phyloP scores from a whole-genome alignment of 2,329 filamentous ascomycete genomes.

The Aspergillus brunneoviolaceus region DNA sequence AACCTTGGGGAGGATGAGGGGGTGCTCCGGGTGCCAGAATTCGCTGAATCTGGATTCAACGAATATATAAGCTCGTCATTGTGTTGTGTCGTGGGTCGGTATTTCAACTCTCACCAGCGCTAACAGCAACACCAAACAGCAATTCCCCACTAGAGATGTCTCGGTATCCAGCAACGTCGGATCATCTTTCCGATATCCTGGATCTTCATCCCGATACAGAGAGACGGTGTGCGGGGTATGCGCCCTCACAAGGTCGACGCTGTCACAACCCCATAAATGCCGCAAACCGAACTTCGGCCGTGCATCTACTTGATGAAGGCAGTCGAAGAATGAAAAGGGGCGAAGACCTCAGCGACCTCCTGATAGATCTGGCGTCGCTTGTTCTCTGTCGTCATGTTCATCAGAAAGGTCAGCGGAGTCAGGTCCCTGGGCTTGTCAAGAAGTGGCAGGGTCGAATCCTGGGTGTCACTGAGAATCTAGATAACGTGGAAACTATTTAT shows the following conservation, averaged over 20 bases:
- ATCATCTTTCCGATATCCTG: slow-evolving; percentile 20
- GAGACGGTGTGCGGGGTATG: slow-evolving; percentile 20
- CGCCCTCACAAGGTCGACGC: slow-evolving; percentile 16
- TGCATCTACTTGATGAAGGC: slow-evolving; percentile 16
- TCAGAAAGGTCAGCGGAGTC: slow-evolving; percentile 9
- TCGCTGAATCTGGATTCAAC: not conserved
- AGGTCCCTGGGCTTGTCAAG: slow-evolving; percentile 14
- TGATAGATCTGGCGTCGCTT: slow-evolving; percentile 23
- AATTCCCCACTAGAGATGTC: not conserved
- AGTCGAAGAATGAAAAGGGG: slow-evolving; percentile 16
- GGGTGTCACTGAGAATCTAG: not conserved
- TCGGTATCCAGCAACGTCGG: not conserved
- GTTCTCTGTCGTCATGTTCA: slow-evolving; percentile 23
- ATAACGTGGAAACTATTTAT: not conserved
- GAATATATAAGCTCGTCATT: not conserved
- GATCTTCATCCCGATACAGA: slow-evolving; percentile 19
- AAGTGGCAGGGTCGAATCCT: slow-evolving; percentile 14
- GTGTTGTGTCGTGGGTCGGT: not conserved
- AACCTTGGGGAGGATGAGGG: not conserved
- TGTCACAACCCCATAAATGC: slow-evolving; percentile 17
- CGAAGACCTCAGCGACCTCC: slow-evolving; percentile 11
- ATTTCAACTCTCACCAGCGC: not conserved
- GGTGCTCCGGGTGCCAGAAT: not conserved
- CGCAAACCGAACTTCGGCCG: slow-evolving; percentile 12
- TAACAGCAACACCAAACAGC: not conserved